Evolutionary conservation across 1,284 basidiomycete genomes (phyloP), one percentile per base, ranked within the genome.

Genomic region (Naganishia sp.): DNA sequence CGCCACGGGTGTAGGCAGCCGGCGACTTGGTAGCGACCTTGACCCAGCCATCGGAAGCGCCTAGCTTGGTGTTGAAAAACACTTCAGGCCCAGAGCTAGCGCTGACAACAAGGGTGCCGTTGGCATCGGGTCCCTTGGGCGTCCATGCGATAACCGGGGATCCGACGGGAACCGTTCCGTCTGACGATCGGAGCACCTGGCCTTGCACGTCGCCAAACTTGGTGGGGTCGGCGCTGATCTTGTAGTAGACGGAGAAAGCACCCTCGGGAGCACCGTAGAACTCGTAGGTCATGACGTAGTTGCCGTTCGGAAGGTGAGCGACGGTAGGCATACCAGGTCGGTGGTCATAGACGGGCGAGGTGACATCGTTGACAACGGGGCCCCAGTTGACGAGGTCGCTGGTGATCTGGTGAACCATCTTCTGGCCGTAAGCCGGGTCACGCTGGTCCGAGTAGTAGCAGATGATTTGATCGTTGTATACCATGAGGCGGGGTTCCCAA

Each of bases 401-500:
- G 13, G 77, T 70, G 18, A 72, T 71, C 62, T 78, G 75, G 67
- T 79, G 75, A 13, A 74, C 76, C 18, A 79, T 64, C 64, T 80
- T 79, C 68, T 80, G 77, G 4, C 76, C 77, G 66, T 79, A 73
- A 13, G 35, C 63, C 17, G 76, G 70, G 63, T 79, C 77, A 5
- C 78, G 74, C 67, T 80, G 77, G 66, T 80, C 79, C 6, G 77
- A 79, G 71, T 79, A 80, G 71, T 75, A 80, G 60, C 75, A 69
- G 57, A 79, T 72, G 25, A 80, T 70, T 68, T 77, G 72, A 63
- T 72, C 69, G 52, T 77, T 72, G 69, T 73, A 75, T 17, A 72
- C 70, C 62, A 78, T 69, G 53, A 79, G 63, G 71, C 76, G 78
- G 2, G 77, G 77, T 69, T 78, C 77, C 77, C 77, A 79, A 4